These are phyloP conservation scores for Niveomyces coronatus DNA, from an alignment of 2,329 filamentous ascomycete genomes.

Conservation along the genomic window DNA sequence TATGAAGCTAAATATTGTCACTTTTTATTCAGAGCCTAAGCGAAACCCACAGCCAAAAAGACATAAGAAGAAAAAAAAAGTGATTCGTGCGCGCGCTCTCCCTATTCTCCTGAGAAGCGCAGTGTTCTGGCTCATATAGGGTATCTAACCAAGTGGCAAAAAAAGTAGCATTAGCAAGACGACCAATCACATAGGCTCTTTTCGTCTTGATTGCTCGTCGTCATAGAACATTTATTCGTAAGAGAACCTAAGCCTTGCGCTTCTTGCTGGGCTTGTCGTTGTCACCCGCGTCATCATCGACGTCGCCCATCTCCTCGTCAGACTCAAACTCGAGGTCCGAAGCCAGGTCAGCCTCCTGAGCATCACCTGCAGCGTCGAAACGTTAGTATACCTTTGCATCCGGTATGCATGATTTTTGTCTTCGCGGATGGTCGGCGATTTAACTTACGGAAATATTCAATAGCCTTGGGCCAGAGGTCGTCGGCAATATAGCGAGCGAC, in stretches of 20 bases:
- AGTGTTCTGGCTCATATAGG: too few relatives aligned
- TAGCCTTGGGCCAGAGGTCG: constrained; percentile 79
- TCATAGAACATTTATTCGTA: too few relatives aligned
- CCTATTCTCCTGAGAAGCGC: too few relatives aligned
- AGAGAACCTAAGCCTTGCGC: constrained; percentile 26
- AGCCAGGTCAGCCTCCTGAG: constrained; percentile 57
- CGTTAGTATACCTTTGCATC: constrained; percentile 1
- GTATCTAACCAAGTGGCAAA: constrained; percentile 9
- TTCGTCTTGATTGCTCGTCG: too few relatives aligned
- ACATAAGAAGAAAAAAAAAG: too few relatives aligned
- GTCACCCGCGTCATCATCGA: constrained; percentile 13
- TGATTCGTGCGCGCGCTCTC: too few relatives aligned
- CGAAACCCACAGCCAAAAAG: too few relatives aligned
- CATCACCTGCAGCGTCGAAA: constrained; percentile 23
- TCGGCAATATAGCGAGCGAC: constrained; percentile 72
- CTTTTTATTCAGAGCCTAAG: too few relatives aligned
- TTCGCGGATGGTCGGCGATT: neutral
- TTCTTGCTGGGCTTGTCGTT: constrained; percentile 29
- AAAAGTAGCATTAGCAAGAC: neutral
- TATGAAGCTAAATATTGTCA: too few relatives aligned
- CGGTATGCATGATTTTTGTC: neutral
- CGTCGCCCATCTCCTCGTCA: constrained; percentile 32
- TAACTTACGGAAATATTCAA: constrained; percentile 80
- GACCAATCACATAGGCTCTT: too few relatives aligned
- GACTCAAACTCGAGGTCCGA: constrained; percentile 61